Evolutionary conservation across 352 stramenopile genomes (phyloP).

Genomic region (Pythium phragmiticola): DNA sequence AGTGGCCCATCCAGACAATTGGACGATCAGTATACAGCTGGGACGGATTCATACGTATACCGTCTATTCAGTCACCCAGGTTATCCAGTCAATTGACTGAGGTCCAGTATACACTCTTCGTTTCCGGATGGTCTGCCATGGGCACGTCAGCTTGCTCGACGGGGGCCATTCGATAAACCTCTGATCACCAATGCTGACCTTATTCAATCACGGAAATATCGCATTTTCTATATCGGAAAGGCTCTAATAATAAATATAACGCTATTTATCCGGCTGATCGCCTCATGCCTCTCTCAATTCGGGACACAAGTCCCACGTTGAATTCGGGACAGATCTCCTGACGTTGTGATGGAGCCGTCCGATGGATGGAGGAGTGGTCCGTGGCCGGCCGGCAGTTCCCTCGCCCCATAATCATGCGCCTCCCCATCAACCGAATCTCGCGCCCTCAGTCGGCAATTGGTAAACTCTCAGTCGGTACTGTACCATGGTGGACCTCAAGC

Average conservation of each 20-base stretch:
- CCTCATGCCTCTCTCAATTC: neutral
- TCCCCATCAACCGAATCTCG: neutral
- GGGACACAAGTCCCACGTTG: constrained; percentile 7
- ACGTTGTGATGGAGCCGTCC: neutral
- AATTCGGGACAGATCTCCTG: constrained; percentile 15
- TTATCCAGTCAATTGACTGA: neutral
- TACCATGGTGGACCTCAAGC: constrained; percentile 69
- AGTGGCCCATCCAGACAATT: constrained; percentile 1
- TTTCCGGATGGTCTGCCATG: constrained; percentile 7
- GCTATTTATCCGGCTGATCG: neutral
- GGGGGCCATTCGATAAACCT: neutral
- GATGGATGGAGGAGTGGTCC: constrained; percentile 3
- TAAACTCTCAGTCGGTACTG: constrained; percentile 1
- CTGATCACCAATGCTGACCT: neutral
- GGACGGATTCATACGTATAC: neutral
- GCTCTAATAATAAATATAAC: neutral
- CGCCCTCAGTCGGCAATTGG: constrained; percentile 14
- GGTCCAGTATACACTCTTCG: neutral
- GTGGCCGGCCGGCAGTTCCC: too few species aligned
- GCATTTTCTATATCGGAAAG: neutral
- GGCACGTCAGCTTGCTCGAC: neutral
- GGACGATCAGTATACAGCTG: constrained; percentile 5
- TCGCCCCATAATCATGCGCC: constrained; percentile 16
- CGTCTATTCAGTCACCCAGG: neutral
- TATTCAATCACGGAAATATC: neutral